A percentile compares a stretch with the other conserved stretches of the same genome.
These are phyloP conservation scores for Fusarium luffae DNA, from an alignment of 2,329 filamentous ascomycete species.

Conservation along the genomic window DNA sequence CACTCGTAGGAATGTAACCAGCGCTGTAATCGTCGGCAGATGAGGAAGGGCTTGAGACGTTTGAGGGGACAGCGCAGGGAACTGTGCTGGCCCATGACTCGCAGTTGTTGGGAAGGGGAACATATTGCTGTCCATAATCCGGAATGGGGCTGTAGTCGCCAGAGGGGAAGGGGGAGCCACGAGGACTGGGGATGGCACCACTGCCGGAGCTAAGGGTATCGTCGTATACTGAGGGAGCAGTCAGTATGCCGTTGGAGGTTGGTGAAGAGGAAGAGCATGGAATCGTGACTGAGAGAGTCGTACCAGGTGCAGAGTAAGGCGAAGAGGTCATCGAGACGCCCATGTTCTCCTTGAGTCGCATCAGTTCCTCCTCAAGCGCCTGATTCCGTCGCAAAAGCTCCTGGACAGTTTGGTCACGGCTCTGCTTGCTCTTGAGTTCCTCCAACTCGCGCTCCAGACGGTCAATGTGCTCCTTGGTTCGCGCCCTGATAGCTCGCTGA, in stretches of 20 bases:
- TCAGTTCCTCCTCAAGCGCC: conserved; percentile 65
- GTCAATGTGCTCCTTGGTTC: conserved; percentile 89
- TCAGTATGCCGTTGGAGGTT: conserved; percentile 25
- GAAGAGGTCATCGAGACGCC: conserved; percentile 56
- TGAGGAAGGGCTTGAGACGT: conserved; percentile 64
- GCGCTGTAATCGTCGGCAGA: conserved; percentile 60
- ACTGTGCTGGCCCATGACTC: conserved; percentile 60
- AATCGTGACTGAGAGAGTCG: conserved; percentile 11
- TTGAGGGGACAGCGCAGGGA: conserved; percentile 58
- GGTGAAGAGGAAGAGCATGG: neutral
- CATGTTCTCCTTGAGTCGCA: conserved; percentile 58
- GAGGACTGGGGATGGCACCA: conserved; percentile 56
- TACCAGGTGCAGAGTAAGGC: conserved; percentile 57
- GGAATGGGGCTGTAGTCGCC: conserved; percentile 58
- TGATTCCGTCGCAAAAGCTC: conserved; percentile 64
- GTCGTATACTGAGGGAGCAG: conserved; percentile 52
- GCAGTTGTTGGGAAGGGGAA: conserved; percentile 55
- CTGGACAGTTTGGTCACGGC: conserved; percentile 63
- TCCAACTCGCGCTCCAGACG: conserved; percentile 78
- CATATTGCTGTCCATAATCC: conserved; percentile 55
- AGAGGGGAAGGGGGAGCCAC: conserved; percentile 58
- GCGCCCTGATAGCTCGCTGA: conserved; percentile 85
- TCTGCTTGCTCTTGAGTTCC: conserved; percentile 69
- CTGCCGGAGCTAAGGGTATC: conserved; percentile 54
- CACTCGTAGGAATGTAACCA: conserved; percentile 62